These are phyloP conservation scores for Grosmannia huntii DNA, from an alignment of 2,329 filamentous ascomycete genomes.

Conservation along the genomic window DNA sequence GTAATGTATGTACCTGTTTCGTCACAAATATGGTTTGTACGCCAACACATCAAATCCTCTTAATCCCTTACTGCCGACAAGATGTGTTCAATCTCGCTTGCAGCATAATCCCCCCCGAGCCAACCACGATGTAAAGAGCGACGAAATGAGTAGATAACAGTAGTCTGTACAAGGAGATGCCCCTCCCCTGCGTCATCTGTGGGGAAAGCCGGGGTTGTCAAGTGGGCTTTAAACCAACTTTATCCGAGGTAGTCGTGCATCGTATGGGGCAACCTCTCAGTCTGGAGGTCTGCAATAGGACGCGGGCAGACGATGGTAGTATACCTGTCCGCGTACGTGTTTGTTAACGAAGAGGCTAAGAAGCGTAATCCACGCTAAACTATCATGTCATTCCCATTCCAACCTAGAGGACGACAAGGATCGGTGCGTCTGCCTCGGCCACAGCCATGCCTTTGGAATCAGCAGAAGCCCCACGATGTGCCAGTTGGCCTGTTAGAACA, in stretches of 20 bases:
- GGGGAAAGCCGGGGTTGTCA: neutral
- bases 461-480: too few species aligned
- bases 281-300: neutral
- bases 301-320: too few species aligned
- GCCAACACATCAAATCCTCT: neutral
- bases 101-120: neutral
- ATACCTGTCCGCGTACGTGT: too few species aligned
- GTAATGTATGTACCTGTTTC: neutral
- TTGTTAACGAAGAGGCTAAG: too few species aligned
- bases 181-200: neutral
- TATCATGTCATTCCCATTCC: too few species aligned
- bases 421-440: too few species aligned
- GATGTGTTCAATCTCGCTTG: neutral
- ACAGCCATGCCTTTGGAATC: too few species aligned
- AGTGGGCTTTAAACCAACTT: neutral
- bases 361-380: too few species aligned
- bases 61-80: neutral
- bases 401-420: too few species aligned
- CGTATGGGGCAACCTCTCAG: neutral
- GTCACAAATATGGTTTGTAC: neutral
- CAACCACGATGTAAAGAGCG: neutral
- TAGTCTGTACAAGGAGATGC: neutral
- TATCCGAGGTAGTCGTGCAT: neutral
- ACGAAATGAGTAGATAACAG: neutral
- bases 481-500: too few species aligned